Conservation (phyloP, 306 rosid species). For the Chamaecrista fasciculata region DNA sequence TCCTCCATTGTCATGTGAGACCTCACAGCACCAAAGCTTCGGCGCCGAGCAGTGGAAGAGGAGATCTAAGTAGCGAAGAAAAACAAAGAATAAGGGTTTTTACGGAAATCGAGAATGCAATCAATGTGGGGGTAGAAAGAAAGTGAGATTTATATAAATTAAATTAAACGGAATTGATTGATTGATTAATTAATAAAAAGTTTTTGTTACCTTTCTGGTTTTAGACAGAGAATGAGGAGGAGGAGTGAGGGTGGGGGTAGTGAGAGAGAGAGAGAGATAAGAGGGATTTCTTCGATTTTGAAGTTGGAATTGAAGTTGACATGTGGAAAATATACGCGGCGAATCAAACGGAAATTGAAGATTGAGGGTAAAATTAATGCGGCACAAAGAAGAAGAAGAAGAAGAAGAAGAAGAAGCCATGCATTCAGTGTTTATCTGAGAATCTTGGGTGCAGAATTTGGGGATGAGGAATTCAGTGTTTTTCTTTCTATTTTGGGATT, state of each 20-base stretch:
- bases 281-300: neutral
- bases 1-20: slow-evolving; percentile 65
- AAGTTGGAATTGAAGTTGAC: neutral
- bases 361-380: neutral
- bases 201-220: neutral
- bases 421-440: neutral
- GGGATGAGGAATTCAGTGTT: neutral
- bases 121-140: neutral
- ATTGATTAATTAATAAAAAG: neutral
- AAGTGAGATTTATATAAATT: neutral
- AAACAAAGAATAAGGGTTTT: slow-evolving; percentile 1
- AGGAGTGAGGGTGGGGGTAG: neutral
- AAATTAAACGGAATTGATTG: neutral
- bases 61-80: slow-evolving; percentile 37
- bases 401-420: too few species aligned
- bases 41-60: slow-evolving; percentile 39
- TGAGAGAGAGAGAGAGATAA: neutral
- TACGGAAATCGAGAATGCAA: slow-evolving; percentile 1
- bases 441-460: neutral
- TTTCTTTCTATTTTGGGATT: neutral
- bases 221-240: neutral
- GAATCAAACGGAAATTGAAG: neutral
- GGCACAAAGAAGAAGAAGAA: too few species aligned
- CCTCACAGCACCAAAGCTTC: slow-evolving; percentile 37
- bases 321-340: neutral